Conservation (phyloP, 768 basidiomycete species). For the Sarcomyxa edulis region DNA sequence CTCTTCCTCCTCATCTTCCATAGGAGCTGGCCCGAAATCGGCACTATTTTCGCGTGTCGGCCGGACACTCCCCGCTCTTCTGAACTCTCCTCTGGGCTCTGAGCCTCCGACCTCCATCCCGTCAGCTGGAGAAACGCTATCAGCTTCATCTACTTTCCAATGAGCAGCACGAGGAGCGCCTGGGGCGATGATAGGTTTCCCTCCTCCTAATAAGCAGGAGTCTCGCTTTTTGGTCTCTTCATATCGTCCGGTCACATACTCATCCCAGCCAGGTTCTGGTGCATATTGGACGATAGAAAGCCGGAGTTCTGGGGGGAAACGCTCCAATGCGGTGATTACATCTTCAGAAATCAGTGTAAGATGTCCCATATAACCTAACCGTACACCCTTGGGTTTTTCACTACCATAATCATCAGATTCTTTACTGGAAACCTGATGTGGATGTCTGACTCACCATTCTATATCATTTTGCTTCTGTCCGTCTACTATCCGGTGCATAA, state of each 20-base stretch:
- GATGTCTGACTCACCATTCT: constrained; percentile 67
- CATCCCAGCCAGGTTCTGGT: constrained; percentile 80
- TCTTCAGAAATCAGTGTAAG: constrained; percentile 94
- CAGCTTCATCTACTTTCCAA: constrained; percentile 74
- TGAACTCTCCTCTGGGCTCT: constrained; percentile 52
- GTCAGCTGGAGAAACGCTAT: constrained; percentile 17
- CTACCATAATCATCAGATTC: constrained; percentile 25
- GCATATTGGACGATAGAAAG: constrained; percentile 59
- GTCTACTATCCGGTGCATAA: constrained; percentile 84
- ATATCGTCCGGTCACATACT: constrained; percentile 82
- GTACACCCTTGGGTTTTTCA: constrained; percentile 67
- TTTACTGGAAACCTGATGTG: neutral
- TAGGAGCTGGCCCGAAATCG: constrained; percentile 56
- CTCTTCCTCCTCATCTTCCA: constrained; percentile 37
- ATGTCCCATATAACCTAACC: constrained; percentile 96
- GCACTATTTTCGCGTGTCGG: constrained; percentile 49
- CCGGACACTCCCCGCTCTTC: constrained; percentile 36
- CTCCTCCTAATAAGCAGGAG: constrained; percentile 76
- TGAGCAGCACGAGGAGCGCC: constrained; percentile 24
- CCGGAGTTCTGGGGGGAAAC: constrained; percentile 78
- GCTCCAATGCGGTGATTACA: constrained; percentile 82
- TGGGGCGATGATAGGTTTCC: constrained; percentile 59
- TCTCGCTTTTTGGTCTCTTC: constrained; percentile 84
- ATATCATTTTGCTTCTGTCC: constrained; percentile 77
- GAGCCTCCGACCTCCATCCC: neutral